Evolutionary conservation across 148 eudicot species (phyloP).

Genomic region (Cornus controversa): DNA sequence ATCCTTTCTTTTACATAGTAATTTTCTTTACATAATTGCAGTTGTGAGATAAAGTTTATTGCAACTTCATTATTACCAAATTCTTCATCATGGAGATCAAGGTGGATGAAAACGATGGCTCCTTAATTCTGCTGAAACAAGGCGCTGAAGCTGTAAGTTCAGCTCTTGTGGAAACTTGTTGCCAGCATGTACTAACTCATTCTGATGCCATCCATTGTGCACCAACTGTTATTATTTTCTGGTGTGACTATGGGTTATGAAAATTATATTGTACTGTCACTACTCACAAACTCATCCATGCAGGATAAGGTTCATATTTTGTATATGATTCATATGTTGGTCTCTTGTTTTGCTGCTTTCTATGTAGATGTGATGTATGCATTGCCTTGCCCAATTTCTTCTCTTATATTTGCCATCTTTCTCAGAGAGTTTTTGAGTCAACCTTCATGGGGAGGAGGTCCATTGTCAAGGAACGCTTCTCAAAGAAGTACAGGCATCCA

Average conservation of each 20-base stretch:
- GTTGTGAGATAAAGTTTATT: neutral
- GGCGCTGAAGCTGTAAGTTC: neutral
- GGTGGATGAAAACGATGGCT: constrained; percentile 20
- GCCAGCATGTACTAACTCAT: neutral
- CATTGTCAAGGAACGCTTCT: neutral
- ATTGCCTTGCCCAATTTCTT: neutral
- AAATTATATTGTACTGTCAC: neutral
- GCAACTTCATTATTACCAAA: neutral
- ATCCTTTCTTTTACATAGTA: neutral
- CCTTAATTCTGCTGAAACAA: neutral
- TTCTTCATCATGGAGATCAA: constrained; percentile 29
- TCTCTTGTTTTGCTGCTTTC: neutral
- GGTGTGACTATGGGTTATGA: neutral
- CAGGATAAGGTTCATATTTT: too few species aligned
- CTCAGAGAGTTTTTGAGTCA: neutral
- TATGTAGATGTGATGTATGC: neutral
- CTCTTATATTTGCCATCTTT: too few species aligned
- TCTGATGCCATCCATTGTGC: neutral
- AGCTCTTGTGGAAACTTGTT: neutral
- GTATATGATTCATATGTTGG: neutral
- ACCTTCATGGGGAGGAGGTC: neutral
- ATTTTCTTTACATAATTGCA: neutral
- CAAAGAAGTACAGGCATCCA: neutral
- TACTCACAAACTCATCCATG: neutral
- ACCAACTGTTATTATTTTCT: neutral